phyloP scores from a whole-genome alignment of 306 rosid species.

The Lablab purpureus region DNA sequence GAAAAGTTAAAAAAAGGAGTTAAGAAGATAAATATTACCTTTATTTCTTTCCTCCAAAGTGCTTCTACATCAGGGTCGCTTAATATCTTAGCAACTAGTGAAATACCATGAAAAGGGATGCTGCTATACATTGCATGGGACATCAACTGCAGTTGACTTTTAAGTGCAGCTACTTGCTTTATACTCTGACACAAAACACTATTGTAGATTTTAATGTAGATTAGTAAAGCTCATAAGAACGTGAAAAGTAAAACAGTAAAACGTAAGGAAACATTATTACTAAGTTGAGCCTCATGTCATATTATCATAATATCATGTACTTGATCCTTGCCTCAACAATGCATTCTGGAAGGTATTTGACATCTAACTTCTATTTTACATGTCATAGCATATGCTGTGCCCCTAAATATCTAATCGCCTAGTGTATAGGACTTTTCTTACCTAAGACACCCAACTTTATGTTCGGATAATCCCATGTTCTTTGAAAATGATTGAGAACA shows the following conservation, averaged over 20 bases:
- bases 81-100: conserved; percentile 66
- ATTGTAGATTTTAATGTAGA: conserved; percentile 2
- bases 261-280: not conserved
- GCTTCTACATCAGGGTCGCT: conserved; percentile 63
- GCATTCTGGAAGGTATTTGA: not conserved
- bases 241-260: conserved; percentile 1
- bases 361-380: not conserved
- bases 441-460: conserved; percentile 93
- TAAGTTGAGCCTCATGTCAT: conserved; percentile 20
- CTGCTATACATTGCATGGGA: conserved; percentile 86
- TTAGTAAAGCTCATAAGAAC: conserved; percentile 16
- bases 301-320: conserved; percentile 21
- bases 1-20: not conserved
- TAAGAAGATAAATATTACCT: conserved; percentile 50
- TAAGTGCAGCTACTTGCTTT: conserved; percentile 72
- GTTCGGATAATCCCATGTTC: conserved; percentile 85
- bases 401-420: not conserved
- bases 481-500: conserved; percentile 85
- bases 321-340: not conserved
- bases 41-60: conserved; percentile 77
- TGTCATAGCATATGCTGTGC: not conserved
- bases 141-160: conserved; percentile 82
- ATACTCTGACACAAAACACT: conserved; percentile 67
- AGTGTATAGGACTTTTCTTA: conserved; percentile 41
- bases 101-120: conserved; percentile 73